phyloP scores from a whole-genome alignment of 208 protist species.

The Leishmania martiniquensis region DNA sequence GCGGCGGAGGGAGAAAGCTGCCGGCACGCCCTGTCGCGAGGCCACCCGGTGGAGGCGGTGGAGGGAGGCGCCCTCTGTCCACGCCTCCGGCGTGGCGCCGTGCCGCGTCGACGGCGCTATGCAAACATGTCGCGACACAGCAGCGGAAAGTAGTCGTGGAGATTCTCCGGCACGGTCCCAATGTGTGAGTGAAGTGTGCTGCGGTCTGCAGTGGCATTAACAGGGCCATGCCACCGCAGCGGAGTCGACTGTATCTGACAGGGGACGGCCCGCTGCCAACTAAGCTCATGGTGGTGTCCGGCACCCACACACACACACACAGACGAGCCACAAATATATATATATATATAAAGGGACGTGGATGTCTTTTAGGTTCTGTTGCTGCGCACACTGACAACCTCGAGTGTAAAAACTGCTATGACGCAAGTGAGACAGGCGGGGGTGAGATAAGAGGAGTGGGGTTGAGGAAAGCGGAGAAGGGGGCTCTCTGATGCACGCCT shows the following conservation, averaged over 20 bases:
- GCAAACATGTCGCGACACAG: neutral
- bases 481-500: neutral
- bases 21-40: neutral
- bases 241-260: neutral
- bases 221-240: neutral
- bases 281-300: neutral
- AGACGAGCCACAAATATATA: neutral
- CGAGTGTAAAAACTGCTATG: neutral
- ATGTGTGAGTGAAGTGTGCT: neutral
- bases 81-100: neutral
- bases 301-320: too few species aligned
- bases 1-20: constrained; percentile 31
- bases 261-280: neutral
- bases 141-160: neutral
- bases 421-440: neutral
- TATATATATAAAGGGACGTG: neutral
- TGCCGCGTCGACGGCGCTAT: neutral
- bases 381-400: neutral
- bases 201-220: neutral
- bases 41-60: constrained; percentile 7
- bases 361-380: neutral
- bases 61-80: neutral
- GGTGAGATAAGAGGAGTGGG: neutral
- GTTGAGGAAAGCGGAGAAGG: neutral
- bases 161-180: neutral